phyloP scores from a whole-genome alignment of 305 asterid species.

The Fraxinus xanthoxyloides region DNA sequence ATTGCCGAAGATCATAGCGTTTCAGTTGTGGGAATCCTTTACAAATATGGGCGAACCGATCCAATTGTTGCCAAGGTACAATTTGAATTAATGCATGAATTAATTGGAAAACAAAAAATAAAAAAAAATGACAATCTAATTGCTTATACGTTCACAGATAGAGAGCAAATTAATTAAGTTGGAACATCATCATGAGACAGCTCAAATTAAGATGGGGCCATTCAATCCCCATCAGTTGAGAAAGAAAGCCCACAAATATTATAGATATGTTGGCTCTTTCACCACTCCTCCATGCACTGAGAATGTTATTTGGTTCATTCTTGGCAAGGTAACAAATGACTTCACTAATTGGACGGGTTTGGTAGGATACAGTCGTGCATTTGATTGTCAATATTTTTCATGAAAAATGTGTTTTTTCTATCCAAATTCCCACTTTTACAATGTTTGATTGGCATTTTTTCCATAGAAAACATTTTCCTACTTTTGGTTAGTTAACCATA shows the following conservation, averaged over 20 bases:
- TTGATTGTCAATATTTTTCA: too few species aligned
- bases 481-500: too few species aligned
- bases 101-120: background rate
- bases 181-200: constrained; percentile 34
- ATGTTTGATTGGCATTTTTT: too few species aligned
- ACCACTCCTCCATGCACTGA: too few species aligned
- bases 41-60: constrained; percentile 50
- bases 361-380: background rate
- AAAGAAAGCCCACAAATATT: too few species aligned
- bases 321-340: too few species aligned
- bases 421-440: too few species aligned
- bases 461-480: too few species aligned
- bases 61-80: constrained; percentile 52
- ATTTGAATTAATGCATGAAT: background rate
- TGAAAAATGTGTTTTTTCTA: too few species aligned
- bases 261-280: too few species aligned
- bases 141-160: constrained; percentile 26
- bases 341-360: background rate
- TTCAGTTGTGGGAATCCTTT: constrained; percentile 45
- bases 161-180: constrained; percentile 40
- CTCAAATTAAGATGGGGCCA: constrained; percentile 33
- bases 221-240: constrained; percentile 49
- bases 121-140: background rate
- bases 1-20: constrained; percentile 47
- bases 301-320: too few species aligned